phyloP scores from a whole-genome alignment of 306 rosid species.

The Gillenia trifoliata region DNA sequence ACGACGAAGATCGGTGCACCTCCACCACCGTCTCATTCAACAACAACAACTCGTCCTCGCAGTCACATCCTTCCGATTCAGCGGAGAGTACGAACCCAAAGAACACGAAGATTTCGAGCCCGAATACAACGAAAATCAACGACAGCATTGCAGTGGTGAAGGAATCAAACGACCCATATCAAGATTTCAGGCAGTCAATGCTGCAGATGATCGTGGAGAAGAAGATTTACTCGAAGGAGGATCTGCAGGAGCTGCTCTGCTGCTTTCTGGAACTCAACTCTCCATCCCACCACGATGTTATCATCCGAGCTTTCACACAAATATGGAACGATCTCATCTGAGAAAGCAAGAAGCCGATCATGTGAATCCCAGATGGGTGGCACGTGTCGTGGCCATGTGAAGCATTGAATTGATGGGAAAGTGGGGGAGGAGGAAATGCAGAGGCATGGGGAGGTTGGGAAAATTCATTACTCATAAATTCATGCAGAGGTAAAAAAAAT shows the following conservation, averaged over 20 bases:
- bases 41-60: neutral
- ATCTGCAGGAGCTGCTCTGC: constrained; percentile 42
- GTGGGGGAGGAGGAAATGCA: neutral
- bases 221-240: constrained; percentile 34
- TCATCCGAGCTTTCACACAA: constrained; percentile 36
- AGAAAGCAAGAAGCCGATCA: neutral
- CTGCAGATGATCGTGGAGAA: constrained; percentile 50
- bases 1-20: constrained; percentile 27
- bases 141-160: constrained; percentile 45
- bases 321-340: constrained; percentile 44
- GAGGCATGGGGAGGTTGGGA: neutral
- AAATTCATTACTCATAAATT: neutral
- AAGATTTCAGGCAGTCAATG: constrained; percentile 42
- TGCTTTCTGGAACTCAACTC: constrained; percentile 50
- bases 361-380: neutral
- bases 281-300: constrained; percentile 29
- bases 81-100: constrained; percentile 15
- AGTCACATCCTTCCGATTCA: neutral
- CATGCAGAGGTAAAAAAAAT: neutral
- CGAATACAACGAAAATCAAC: constrained; percentile 22
- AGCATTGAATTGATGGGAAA: neutral
- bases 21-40: constrained; percentile 29
- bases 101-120: neutral
- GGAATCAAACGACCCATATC: constrained; percentile 33
- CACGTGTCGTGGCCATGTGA: constrained; percentile 18